A percentile compares a stretch with the other conserved stretches of the same genome.
These are phyloP conservation scores for Saturnispora sanitii DNA, from an alignment of 805 yeast species.

Conservation along the genomic window DNA sequence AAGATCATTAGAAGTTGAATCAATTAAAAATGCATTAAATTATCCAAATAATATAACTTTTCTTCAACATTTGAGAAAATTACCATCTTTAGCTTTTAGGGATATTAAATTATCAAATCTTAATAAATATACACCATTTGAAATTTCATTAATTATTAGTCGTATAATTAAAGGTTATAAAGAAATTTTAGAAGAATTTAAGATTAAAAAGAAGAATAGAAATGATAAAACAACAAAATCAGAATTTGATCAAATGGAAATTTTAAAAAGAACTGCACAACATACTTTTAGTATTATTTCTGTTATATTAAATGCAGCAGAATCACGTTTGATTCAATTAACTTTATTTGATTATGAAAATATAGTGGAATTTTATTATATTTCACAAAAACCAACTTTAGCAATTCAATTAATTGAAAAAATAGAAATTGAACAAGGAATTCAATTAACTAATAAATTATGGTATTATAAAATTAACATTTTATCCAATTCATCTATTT, in stretches of 20 bases:
- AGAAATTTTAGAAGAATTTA: neutral
- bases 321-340: conserved; percentile 5
- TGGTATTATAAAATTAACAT: conserved; percentile 13
- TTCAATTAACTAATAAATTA: conserved; percentile 17
- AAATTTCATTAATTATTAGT: conserved; percentile 10
- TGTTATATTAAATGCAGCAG: neutral
- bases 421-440: conserved; percentile 14
- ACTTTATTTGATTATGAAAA: conserved; percentile 20
- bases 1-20: neutral
- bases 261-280: neutral
- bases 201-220: conserved; percentile 1
- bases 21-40: neutral
- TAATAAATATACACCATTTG: conserved; percentile 2
- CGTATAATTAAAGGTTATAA: conserved; percentile 5
- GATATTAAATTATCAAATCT: neutral
- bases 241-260: neutral
- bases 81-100: neutral
- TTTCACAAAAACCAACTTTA: conserved; percentile 12
- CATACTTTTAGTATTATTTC: conserved; percentile 1
- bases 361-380: conserved; percentile 16
- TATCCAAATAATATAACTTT: neutral
- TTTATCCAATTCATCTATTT: neutral
- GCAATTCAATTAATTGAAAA: conserved; percentile 17
- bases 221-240: neutral
- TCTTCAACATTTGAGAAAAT: conserved; percentile 1